These are phyloP conservation scores for Obelidium mucronatum DNA, from an alignment of 192 early-diverging fungal genomes.

Conservation along the genomic window DNA sequence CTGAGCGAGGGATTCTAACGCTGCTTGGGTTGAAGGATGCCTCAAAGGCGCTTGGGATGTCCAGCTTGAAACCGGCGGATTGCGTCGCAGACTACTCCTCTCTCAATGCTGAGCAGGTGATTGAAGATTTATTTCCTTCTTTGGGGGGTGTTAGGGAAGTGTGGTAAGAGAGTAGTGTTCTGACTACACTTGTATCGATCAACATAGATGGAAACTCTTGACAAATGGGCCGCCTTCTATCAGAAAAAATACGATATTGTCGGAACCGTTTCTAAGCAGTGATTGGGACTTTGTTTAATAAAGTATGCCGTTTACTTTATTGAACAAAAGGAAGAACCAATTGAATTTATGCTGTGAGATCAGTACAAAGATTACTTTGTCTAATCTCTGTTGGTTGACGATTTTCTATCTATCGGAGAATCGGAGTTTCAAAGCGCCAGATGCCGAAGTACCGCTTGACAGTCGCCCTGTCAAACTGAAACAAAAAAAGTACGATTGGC, in stretches of 20 bases:
- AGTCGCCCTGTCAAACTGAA: too few relatives aligned
- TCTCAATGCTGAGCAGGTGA: slow-evolving; percentile 72
- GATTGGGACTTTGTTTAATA: too few relatives aligned
- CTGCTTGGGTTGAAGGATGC: slow-evolving; percentile 14
- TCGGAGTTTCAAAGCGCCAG: too few relatives aligned
- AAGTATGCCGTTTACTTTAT: too few relatives aligned
- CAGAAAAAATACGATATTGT: slow-evolving; percentile 77
- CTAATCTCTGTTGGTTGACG: too few relatives aligned
- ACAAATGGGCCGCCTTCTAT: slow-evolving; percentile 77
- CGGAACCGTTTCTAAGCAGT: slow-evolving; percentile 55
- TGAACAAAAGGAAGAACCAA: too few relatives aligned
- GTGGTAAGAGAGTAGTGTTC: not conserved
- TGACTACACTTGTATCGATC: not conserved
- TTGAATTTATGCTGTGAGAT: too few relatives aligned
- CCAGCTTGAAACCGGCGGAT: slow-evolving; percentile 59
- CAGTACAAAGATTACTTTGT: too few relatives aligned
- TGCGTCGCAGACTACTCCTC: slow-evolving; percentile 75
- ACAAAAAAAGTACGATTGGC: too few relatives aligned
- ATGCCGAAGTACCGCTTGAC: too few relatives aligned
- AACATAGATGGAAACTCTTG: slow-evolving; percentile 69
- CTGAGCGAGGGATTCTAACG: not conserved
- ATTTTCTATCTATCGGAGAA: too few relatives aligned
- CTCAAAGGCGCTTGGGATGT: slow-evolving; percentile 47
- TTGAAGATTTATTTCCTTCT: not conserved
- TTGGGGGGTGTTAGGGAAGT: not conserved